A percentile compares a stretch with the other conserved stretches of the same genome.
These are phyloP conservation scores for Gnomoniopsis smithogilvyi DNA, from an alignment of 2,329 filamentous ascomycete genomes.

Conservation along the genomic window DNA sequence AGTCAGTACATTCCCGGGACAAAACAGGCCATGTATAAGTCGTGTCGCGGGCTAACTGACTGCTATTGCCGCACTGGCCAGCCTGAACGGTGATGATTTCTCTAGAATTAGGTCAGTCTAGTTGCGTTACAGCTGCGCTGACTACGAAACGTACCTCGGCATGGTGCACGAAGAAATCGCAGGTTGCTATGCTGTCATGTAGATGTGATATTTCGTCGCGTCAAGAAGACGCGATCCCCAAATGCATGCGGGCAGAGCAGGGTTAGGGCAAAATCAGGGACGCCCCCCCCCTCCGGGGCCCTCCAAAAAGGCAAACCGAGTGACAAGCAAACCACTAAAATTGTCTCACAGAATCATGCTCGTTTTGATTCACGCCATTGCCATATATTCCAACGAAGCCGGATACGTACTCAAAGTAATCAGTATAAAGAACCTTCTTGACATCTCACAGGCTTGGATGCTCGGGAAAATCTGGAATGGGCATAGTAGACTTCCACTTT, in stretches of 20 bases:
- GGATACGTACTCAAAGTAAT: no score
- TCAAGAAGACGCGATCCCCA: not conserved
- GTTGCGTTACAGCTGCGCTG: not conserved
- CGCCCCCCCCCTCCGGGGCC: not conserved
- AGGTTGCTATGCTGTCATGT: not conserved
- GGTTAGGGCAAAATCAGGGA: not conserved
- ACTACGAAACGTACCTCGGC: conserved; percentile 28
- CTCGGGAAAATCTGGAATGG: no score
- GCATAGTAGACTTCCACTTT: no score
- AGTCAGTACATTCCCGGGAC: conserved; percentile 28
- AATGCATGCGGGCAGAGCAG: not conserved
- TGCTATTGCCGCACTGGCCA: conserved; percentile 99
- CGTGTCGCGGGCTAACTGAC: conserved; percentile 52
- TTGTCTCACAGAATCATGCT: no score
- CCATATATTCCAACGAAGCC: no score
- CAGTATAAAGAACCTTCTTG: no score
- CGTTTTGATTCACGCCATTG: no score
- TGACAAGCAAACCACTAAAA: no score
- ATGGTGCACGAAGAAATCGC: conserved; percentile 21
- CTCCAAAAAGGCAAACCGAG: no score
- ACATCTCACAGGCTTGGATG: no score
- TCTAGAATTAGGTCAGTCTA: conserved; percentile 43
- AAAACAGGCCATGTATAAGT: conserved; percentile 19
- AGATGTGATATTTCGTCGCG: not conserved
- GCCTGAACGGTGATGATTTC: conserved; percentile 99